phyloP scores from a whole-genome alignment of 1,284 basidiomycete genomes.

The Gomphus sp. region DNA sequence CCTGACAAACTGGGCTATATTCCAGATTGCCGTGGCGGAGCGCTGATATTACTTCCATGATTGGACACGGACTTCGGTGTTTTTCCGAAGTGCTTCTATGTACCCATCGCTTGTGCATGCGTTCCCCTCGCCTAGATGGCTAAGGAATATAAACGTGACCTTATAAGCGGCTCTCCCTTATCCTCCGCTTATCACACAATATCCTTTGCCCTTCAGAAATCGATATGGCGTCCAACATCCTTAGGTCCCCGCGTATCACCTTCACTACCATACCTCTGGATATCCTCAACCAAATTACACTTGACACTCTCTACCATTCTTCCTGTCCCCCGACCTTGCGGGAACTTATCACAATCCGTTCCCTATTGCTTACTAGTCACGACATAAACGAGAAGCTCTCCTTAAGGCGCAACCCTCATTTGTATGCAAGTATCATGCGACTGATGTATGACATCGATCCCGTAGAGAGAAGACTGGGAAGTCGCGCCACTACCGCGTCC shows the following conservation, averaged over 20 bases:
- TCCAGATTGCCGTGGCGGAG: not conserved
- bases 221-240: not conserved
- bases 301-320: not conserved
- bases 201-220: not conserved
- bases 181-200: not conserved
- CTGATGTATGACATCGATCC: slow-evolving; percentile 52
- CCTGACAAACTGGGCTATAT: not conserved
- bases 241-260: not conserved
- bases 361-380: slow-evolving; percentile 1
- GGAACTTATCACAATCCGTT: slow-evolving; percentile 8
- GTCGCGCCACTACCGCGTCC: not conserved
- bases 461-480: slow-evolving; percentile 42
- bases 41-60: not conserved
- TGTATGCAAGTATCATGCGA: slow-evolving; percentile 54
- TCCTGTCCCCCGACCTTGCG: not conserved
- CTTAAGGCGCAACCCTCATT: slow-evolving; percentile 35
- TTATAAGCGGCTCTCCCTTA: not conserved
- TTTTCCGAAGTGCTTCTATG: not conserved
- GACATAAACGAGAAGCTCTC: slow-evolving; percentile 25
- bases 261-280: not conserved
- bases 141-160: not conserved
- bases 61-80: not conserved
- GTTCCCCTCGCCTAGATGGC: not conserved
- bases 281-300: not conserved
- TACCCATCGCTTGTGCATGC: not conserved